Conservation (phyloP, 2,329 filamentous ascomycete genomes). For the Alternaria infectoria region DNA sequence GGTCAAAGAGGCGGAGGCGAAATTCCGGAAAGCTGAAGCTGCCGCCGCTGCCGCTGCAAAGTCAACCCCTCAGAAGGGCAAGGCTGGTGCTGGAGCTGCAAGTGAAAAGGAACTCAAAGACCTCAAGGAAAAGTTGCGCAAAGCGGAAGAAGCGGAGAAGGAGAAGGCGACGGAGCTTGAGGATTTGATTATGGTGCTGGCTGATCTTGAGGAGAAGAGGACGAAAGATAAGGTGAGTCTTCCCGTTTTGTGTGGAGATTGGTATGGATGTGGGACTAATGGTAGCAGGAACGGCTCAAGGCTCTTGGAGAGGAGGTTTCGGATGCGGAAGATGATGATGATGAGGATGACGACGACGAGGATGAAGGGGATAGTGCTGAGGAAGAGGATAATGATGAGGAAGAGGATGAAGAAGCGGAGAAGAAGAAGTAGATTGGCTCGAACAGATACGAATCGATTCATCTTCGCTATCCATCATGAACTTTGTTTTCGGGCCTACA, state of each 20-base stretch:
- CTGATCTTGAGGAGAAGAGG: slow-evolving; percentile 56
- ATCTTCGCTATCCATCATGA: not conserved
- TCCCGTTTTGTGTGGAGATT: not conserved
- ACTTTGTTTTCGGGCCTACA: too few species aligned
- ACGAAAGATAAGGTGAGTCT: slow-evolving; percentile 46
- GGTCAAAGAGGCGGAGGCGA: slow-evolving; percentile 56
- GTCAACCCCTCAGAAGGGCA: not conserved
- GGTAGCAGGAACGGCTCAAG: slow-evolving; percentile 54
- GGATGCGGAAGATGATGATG: slow-evolving; percentile 49
- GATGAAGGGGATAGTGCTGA: slow-evolving; percentile 14
- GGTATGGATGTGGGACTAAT: not conserved
- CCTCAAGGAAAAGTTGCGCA: slow-evolving; percentile 54
- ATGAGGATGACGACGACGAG: slow-evolving; percentile 33
- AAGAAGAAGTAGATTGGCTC: not conserved
- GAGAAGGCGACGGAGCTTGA: slow-evolving; percentile 56
- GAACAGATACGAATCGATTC: not conserved
- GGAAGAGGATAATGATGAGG: not conserved
- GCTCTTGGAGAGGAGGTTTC: slow-evolving; percentile 53
- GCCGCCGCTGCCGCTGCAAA: not conserved
- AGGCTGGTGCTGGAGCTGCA: not conserved
- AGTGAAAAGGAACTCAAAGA: slow-evolving; percentile 47
- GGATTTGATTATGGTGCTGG: slow-evolving; percentile 56
- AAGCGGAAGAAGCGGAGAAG: slow-evolving; percentile 43
- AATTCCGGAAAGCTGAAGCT: slow-evolving; percentile 13
- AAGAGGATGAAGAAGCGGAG: not conserved